phyloP scores from a whole-genome alignment of 148 eudicot species.

The Spergularia bocconei region DNA sequence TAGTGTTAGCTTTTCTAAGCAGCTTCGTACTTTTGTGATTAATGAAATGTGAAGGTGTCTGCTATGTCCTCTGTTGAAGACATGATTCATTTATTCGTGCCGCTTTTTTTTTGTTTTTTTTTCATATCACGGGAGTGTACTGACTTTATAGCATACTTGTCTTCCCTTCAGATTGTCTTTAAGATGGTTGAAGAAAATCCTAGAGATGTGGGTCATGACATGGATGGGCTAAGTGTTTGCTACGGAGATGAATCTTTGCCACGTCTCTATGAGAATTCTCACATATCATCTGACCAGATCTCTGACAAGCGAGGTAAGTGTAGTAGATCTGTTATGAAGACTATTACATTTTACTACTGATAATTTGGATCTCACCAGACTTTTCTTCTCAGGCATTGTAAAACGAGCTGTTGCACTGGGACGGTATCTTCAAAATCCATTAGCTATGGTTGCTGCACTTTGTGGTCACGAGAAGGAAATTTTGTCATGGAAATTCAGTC shows the following conservation, averaged over 20 bases:
- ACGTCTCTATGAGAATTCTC: slow-evolving; percentile 88
- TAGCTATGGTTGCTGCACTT: slow-evolving; percentile 94
- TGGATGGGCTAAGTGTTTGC: slow-evolving; percentile 69
- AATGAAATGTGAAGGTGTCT: not conserved
- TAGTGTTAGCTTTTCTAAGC: not conserved
- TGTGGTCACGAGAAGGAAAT: slow-evolving; percentile 90
- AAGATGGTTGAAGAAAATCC: slow-evolving; percentile 96
- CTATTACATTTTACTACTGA: slow-evolving; percentile 11
- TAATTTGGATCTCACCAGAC: slow-evolving; percentile 6
- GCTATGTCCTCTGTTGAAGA: not conserved
- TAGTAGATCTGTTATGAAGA: not conserved
- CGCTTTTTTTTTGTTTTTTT: not conserved
- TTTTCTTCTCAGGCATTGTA: slow-evolving; percentile 62
- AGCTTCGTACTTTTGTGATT: not conserved
- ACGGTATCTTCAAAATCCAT: slow-evolving; percentile 84
- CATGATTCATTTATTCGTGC: not conserved
- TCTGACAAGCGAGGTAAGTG: slow-evolving; percentile 65
- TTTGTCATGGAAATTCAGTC: slow-evolving; percentile 85
- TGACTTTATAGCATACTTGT: slow-evolving; percentile 13
- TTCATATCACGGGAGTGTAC: not conserved
- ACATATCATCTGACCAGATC: slow-evolving; percentile 81
- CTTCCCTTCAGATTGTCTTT: slow-evolving; percentile 66
- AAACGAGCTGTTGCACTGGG: slow-evolving; percentile 94
- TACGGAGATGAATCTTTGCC: slow-evolving; percentile 93
- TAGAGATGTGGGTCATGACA: slow-evolving; percentile 81